Base-by-base conservation (phyloP, 1,284 basidiomycete genomes). In the Rhizoctonia solani region DNA sequence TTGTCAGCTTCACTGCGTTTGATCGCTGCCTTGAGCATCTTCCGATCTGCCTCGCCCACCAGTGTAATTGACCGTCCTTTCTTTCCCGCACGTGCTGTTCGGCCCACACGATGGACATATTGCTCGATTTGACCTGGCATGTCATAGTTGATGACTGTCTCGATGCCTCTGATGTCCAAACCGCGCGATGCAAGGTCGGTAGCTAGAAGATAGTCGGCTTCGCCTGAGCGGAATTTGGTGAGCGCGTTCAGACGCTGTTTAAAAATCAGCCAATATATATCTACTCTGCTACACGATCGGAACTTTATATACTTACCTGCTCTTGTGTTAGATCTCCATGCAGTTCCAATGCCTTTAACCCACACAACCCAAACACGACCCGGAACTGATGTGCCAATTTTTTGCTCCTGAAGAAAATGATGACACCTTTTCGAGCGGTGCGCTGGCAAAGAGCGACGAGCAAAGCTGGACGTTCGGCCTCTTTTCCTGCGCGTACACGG, bases 121-220 rank as follows among this genome's bases (percentile, higher is more conserved):
- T 95, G 93, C 11, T 93, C 88, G 44, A 98, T 82, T 74, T 96
- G 92, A 19, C 86, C 85, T 2, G 96, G 95, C 95, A 98, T 97
- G 77, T 98, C 95, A 76, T 95, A 98, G 78, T 98, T 98, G 76
- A 98, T 93, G 67, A 98, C 93, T 0, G 93, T 95, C 75, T 97
- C 92, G n/a, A 98, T 90, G 19, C 95, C 95, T 74, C 95, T 96
- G 80, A 98, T 98, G 79, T 98, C 95, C 32, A 98, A 82, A 78
- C 95, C 95, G 72, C 95, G 89, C 69, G 93, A 92, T 25, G 96
- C 96, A 21, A 99, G 82, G 77, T 98, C 96, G 0, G 96, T 99
- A 0, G 95, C 95, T 81, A 98, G 89, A 6, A 99, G 81, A 77
- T 88, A 98, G 76, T 95, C 92, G 37, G 91, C 90, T 46, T 83